Conservation (phyloP, 176 grass and related monocot species). For the Areca catechu region DNA sequence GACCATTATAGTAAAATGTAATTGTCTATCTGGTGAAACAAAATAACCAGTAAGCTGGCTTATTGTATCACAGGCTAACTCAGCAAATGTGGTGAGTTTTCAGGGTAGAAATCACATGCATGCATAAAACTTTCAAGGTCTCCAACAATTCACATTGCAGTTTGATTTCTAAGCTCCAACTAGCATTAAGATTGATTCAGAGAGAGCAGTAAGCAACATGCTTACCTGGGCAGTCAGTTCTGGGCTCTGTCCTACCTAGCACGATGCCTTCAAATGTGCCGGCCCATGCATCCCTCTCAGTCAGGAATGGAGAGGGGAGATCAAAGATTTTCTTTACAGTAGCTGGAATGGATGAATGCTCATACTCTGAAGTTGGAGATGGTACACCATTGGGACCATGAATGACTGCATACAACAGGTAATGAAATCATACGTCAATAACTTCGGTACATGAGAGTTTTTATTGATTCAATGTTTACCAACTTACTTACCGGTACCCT, state of each 20-base stretch:
- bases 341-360: slow-evolving; percentile 89
- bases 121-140: no score
- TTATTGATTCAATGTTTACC: not conserved
- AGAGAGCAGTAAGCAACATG: not conserved
- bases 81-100: no score
- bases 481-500: slow-evolving; percentile 52
- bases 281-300: slow-evolving; percentile 72
- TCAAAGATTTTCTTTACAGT: slow-evolving; percentile 75
- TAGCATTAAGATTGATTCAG: no score
- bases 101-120: no score
- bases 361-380: slow-evolving; percentile 66
- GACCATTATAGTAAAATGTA: no score
- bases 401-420: slow-evolving; percentile 31
- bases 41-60: no score
- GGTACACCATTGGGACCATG: slow-evolving; percentile 60
- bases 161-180: no score
- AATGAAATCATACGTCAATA: not conserved
- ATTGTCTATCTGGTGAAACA: no score
- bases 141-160: no score
- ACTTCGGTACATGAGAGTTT: not conserved
- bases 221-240: slow-evolving; percentile 86
- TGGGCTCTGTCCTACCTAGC: slow-evolving; percentile 38
- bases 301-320: slow-evolving; percentile 63
- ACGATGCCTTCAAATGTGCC: slow-evolving; percentile 80
- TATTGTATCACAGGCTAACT: no score